Base-by-base conservation (phyloP, 805 yeast species). In the Hanseniaspora lachancei region DNA sequence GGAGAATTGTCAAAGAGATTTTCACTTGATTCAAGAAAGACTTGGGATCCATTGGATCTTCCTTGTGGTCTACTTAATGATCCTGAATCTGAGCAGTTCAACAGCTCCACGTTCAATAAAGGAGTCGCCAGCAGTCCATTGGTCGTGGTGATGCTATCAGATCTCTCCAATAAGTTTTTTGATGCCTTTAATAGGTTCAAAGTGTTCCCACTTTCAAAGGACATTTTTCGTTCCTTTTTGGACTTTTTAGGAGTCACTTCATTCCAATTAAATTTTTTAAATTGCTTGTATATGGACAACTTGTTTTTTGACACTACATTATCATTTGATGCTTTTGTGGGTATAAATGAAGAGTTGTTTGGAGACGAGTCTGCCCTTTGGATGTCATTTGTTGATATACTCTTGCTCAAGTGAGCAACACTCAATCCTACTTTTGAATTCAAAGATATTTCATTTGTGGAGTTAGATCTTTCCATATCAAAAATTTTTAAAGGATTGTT, bases 231-330 rank as follows among this genome's bases (percentile, higher is more conserved):
- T 46, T 46, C 49, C 13, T 20, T 34, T 3, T 27, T 27, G 5
- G 20, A 16, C 29, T 43, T 43, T 15, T 10, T 44, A 9, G 49
- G 43, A 2, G 43, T 36, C 16, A 38, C 16, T 6, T 53, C 56
- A 24, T 23, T 40, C 56, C 56, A 53, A 18, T 39, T 53, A 9
- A 53, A 53, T 12, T 39, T 53, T 23, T 53, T 53, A 34, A 53
- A 53, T n/a, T 53, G 56, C 18, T 53, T 53, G 29, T 46, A 46
- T 7, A 53, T 53, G 4, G 56, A 53, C 16, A 27, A 8, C 12
- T 53, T 53, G 23, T 53, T 53, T 16, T 46, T 53, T 5, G 42
- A 24, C 18, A 36, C 49, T 20, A 44, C 20, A n/a, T 43, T 43
- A 18, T 18, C 21, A 15, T 12, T 32, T 24, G 3, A 18, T 16